A percentile compares a stretch with the other conserved stretches of the same genome.
These are phyloP conservation scores for Fusarium subtropicale DNA, from an alignment of 2,329 filamentous ascomycete species.

Conservation along the genomic window DNA sequence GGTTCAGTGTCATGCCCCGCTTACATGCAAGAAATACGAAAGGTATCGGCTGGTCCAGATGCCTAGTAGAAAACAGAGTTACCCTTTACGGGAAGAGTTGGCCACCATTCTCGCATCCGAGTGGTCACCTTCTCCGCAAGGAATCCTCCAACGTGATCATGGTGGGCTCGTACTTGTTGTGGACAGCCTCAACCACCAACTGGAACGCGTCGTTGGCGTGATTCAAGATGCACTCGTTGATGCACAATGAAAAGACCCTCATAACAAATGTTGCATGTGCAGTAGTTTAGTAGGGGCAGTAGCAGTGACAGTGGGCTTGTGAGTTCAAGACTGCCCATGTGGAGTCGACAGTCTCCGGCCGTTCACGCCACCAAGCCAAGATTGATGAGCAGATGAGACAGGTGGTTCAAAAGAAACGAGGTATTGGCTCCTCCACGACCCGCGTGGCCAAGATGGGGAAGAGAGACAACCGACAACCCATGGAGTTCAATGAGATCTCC, in stretches of 20 bases:
- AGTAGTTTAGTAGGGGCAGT: constrained; percentile 1
- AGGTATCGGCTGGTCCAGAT: constrained; percentile 26
- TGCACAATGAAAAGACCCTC: constrained; percentile 26
- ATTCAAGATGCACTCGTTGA: constrained; percentile 24
- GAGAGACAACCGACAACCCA: constrained; percentile 10
- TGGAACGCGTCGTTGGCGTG: constrained; percentile 32
- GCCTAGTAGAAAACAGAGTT: constrained; percentile 34
- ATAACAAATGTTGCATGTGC: constrained; percentile 24
- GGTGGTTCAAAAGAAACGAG: constrained; percentile 20
- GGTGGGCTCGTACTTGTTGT: constrained; percentile 39
- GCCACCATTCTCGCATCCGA: constrained; percentile 36
- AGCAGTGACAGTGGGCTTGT: constrained; percentile 34
- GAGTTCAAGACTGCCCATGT: constrained; percentile 22
- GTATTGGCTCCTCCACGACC: constrained; percentile 21
- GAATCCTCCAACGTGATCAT: constrained; percentile 29
- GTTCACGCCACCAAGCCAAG: constrained; percentile 39
- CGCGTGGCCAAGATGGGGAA: constrained; percentile 6
- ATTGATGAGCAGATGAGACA: constrained; percentile 5
- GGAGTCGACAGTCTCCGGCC: constrained; percentile 25
- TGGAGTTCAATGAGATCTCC: constrained; percentile 1
- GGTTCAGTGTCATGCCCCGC: constrained; percentile 31
- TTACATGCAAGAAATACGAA: constrained; percentile 42
- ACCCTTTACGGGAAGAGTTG: constrained; percentile 36
- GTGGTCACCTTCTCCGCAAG: constrained; percentile 19
- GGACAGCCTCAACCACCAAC: constrained; percentile 35